These are phyloP conservation scores for Amaranthus cruentus DNA, from an alignment of 148 eudicot genomes.

Conservation along the genomic window DNA sequence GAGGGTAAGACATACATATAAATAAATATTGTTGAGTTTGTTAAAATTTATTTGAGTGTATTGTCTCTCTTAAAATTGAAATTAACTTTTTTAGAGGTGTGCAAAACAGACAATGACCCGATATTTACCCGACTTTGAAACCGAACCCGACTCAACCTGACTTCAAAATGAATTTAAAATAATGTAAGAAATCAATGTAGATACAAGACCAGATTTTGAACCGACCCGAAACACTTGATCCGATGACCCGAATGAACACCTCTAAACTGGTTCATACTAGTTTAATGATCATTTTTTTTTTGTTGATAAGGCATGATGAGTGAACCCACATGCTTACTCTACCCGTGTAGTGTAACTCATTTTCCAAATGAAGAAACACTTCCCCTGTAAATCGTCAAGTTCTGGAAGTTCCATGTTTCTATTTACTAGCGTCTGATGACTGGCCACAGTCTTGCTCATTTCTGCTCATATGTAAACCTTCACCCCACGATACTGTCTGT, in stretches of 20 bases:
- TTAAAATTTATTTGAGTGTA: not conserved
- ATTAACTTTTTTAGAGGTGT: not conserved
- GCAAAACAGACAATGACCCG: too few species aligned
- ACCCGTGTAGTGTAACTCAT: not conserved
- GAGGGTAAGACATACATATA: constrained; percentile 47
- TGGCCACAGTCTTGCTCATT: not conserved
- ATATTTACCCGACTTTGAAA: too few species aligned
- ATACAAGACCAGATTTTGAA: too few species aligned
- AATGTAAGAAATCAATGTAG: too few species aligned
- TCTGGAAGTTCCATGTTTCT: not conserved
- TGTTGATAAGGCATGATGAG: not conserved
- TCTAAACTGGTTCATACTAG: not conserved
- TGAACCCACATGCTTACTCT: not conserved
- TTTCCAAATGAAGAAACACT: not conserved
- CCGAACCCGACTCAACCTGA: too few species aligned
- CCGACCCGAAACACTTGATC: too few species aligned
- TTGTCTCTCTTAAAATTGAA: not conserved
- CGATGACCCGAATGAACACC: too few species aligned
- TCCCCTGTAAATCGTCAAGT: not conserved
- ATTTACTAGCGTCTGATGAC: not conserved
- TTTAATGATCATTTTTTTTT: not conserved
- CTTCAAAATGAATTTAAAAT: too few species aligned
- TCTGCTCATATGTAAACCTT: not conserved
- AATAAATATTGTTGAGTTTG: not conserved
- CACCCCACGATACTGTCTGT: not conserved